phyloP scores from a whole-genome alignment of 2,329 filamentous ascomycete species.

The Fonsecaea nubica region DNA sequence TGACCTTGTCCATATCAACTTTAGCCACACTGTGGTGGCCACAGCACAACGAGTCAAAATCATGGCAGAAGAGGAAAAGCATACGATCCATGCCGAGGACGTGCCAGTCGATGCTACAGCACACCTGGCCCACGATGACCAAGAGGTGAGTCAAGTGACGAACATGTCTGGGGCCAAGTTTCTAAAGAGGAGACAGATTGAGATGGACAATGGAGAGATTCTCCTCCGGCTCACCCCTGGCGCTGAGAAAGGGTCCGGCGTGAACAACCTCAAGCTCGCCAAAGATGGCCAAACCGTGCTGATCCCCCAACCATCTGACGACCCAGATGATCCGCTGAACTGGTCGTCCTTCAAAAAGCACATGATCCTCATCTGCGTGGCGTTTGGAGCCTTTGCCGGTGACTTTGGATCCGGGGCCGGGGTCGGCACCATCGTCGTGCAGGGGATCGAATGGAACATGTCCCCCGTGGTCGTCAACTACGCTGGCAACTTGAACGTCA shows the following conservation, averaged over 20 bases:
- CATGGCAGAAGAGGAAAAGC: constrained; percentile 1
- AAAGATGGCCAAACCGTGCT: constrained; percentile 42
- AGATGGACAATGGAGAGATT: constrained; percentile 13
- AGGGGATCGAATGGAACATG: constrained; percentile 48
- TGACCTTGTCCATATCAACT: not conserved
- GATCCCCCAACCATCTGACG: constrained; percentile 45
- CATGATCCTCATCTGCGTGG: constrained; percentile 47
- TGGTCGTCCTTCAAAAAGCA: constrained; percentile 42
- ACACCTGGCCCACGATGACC: not conserved
- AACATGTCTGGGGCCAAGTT: not conserved
- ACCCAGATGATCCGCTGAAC: constrained; percentile 37
- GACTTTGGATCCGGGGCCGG: constrained; percentile 50
- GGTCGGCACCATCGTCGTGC: constrained; percentile 47
- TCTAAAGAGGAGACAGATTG: constrained; percentile 2
- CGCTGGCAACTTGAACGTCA: constrained; percentile 40
- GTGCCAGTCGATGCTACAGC: not conserved
- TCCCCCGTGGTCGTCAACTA: constrained; percentile 47
- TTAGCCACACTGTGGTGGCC: not conserved
- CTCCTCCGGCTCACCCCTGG: not conserved
- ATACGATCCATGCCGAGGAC: not conserved
- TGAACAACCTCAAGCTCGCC: constrained; percentile 19
- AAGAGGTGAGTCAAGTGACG: not conserved
- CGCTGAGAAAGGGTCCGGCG: not conserved
- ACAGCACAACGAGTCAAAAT: not conserved
- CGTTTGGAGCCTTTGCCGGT: constrained; percentile 46